Percentiles rank a stretch among this genome's conserved stretches.
Evolutionary conservation across 371 early-diverging fungal genomes (phyloP).

Genomic region (Chytridium lagenaria): DNA sequence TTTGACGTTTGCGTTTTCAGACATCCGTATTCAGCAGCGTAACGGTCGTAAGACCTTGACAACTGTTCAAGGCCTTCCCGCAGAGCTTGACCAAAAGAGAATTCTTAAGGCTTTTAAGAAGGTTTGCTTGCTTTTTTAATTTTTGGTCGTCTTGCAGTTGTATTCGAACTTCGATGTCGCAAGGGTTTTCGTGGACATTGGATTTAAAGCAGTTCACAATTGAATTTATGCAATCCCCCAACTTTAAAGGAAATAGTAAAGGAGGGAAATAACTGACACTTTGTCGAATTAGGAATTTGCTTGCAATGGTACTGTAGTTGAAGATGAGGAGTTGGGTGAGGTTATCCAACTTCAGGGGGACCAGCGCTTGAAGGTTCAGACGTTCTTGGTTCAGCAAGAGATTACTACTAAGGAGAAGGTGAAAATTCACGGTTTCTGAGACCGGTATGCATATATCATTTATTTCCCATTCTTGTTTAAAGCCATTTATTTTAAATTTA

Average conservation of each 20-base stretch:
- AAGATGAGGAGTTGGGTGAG: conserved; percentile 88
- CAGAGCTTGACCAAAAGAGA: conserved; percentile 84
- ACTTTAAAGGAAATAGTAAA: no score
- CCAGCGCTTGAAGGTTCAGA: conserved; percentile 85
- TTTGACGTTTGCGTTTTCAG: no score
- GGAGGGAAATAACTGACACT: no score
- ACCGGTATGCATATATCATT: not conserved
- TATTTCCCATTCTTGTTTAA: no score
- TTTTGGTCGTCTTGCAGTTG: no score
- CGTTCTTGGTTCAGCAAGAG: conserved; percentile 76
- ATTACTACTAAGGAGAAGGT: conserved; percentile 86
- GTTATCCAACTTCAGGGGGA: conserved; percentile 96
- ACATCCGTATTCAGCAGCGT: conserved; percentile 97
- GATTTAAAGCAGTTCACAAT: not conserved
- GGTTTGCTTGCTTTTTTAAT: conserved; percentile 47
- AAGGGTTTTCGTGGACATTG: no score
- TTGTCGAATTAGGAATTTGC: conserved; percentile 70
- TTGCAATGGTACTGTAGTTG: conserved; percentile 94
- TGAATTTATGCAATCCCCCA: not conserved
- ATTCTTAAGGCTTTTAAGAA: conserved; percentile 95
- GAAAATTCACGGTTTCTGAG: conserved; percentile 95
- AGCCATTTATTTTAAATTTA: no score
- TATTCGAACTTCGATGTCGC: no score
- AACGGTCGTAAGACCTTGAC: conserved; percentile 97
- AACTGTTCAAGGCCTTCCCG: conserved; percentile 90